A percentile compares a stretch with the other conserved stretches of the same genome.
Conservation (phyloP, 1,139 yeast genomes). For the Geotrichum candidum region DNA sequence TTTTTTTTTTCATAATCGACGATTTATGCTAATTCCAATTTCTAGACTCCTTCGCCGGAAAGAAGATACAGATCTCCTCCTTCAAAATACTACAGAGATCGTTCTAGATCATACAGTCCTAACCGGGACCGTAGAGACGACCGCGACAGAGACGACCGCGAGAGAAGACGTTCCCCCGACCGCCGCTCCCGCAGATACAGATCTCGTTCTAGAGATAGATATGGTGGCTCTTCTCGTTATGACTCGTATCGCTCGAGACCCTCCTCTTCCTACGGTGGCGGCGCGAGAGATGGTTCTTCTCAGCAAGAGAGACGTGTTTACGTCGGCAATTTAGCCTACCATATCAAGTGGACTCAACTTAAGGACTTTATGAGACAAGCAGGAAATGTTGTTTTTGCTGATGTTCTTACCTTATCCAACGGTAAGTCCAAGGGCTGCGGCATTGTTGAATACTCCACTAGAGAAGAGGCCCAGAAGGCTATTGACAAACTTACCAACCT, state of each 20-base stretch:
- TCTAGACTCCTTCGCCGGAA: slow-evolving; percentile 11
- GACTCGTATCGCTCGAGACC: slow-evolving; percentile 11
- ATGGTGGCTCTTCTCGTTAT: slow-evolving; percentile 8
- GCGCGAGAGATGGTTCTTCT: slow-evolving; percentile 5
- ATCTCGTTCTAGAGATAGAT: slow-evolving; percentile 16
- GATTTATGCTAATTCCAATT: slow-evolving; percentile 60
- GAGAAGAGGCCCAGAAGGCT: slow-evolving; percentile 68
- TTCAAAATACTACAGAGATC: slow-evolving; percentile 4
- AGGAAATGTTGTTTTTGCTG: slow-evolving; percentile 78
- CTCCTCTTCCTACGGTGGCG: slow-evolving; percentile 2
- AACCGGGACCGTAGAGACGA: slow-evolving; percentile 12
- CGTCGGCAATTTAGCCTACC: slow-evolving; percentile 59
- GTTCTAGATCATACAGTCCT: slow-evolving; percentile 13
- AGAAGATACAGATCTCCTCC: slow-evolving; percentile 15
- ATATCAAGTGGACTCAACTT: slow-evolving; percentile 54
- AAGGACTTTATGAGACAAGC: slow-evolving; percentile 60
- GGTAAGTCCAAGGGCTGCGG: slow-evolving; percentile 69
- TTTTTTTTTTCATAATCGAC: slow-evolving; percentile 42
- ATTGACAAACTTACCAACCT: slow-evolving; percentile 65
- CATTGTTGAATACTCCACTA: slow-evolving; percentile 74
- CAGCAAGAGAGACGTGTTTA: slow-evolving; percentile 39
- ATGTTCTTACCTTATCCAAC: slow-evolving; percentile 75
- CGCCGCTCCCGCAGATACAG: slow-evolving; percentile 6
- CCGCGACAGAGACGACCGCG: neutral
- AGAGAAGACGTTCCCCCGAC: slow-evolving; percentile 12